Conservation (phyloP, 2,329 filamentous ascomycete genomes). For the Teratosphaeria destructans region DNA sequence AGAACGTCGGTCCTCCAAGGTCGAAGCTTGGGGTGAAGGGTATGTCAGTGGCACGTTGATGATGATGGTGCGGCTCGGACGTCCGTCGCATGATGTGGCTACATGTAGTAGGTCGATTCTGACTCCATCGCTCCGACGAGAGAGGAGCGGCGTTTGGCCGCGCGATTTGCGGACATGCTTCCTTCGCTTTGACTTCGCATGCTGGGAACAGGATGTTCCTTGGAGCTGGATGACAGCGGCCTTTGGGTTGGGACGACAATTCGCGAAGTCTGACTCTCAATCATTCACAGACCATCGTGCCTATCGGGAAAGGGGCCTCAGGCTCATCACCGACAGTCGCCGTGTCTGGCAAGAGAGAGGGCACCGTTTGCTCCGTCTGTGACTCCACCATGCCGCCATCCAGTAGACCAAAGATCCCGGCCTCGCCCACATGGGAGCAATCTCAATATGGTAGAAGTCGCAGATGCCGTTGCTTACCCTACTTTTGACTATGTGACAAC, state of each 20-base stretch:
- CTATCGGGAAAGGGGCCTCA: neutral
- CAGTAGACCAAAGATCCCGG: neutral
- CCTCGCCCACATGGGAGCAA: neutral
- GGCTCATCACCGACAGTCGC: neutral
- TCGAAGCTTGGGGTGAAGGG: neutral
- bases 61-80: no score
- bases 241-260: neutral
- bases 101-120: no score
- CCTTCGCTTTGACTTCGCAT: neutral
- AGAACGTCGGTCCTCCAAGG: neutral
- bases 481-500: neutral
- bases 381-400: neutral
- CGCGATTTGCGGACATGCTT: neutral
- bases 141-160: no score
- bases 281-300: neutral
- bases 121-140: no score
- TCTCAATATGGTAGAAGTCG: neutral
- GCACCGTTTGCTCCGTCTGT: neutral
- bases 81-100: no score
- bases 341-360: neutral
- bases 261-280: neutral
- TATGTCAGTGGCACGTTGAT: no score
- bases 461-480: neutral
- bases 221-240: neutral
- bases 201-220: neutral